These are phyloP conservation scores for Rhododendron williamsianum DNA, from an alignment of 148 eudicot genomes.

Conservation along the genomic window DNA sequence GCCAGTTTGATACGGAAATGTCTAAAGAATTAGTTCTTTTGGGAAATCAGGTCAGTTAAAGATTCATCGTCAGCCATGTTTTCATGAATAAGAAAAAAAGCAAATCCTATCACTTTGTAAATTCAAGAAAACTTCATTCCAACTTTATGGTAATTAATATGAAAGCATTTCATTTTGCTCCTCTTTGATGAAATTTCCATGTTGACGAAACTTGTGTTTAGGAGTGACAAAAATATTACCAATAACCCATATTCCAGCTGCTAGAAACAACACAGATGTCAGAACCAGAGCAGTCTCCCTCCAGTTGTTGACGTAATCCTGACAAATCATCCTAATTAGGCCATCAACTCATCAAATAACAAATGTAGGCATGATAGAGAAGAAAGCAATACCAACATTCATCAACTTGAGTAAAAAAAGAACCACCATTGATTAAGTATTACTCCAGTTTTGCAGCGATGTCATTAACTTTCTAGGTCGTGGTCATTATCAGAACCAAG, in stretches of 20 bases:
- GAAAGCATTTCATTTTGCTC: background rate
- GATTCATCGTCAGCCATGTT: background rate
- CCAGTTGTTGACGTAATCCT: constrained; percentile 86
- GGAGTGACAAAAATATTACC: constrained; percentile 35
- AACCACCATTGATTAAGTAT: background rate
- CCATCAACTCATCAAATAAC: constrained; percentile 1
- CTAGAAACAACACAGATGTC: constrained; percentile 75
- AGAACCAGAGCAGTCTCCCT: constrained; percentile 68
- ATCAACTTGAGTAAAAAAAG: background rate
- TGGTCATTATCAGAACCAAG: background rate
- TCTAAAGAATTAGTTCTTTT: background rate
- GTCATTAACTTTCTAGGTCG: background rate
- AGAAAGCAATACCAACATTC: background rate
- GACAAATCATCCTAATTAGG: constrained; percentile 13
- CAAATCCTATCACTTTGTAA: background rate
- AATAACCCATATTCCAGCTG: constrained; percentile 70
- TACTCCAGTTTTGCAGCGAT: background rate
- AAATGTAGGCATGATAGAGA: background rate
- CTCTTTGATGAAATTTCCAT: background rate
- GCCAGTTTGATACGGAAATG: constrained; percentile 1
- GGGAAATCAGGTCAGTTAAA: background rate
- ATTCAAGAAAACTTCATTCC: background rate
- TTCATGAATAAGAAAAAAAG: background rate
- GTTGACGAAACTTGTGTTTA: background rate
- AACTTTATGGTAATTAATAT: background rate